phyloP scores from a whole-genome alignment of 108 stramenopile genomes.

The Nitzschia sp. region DNA sequence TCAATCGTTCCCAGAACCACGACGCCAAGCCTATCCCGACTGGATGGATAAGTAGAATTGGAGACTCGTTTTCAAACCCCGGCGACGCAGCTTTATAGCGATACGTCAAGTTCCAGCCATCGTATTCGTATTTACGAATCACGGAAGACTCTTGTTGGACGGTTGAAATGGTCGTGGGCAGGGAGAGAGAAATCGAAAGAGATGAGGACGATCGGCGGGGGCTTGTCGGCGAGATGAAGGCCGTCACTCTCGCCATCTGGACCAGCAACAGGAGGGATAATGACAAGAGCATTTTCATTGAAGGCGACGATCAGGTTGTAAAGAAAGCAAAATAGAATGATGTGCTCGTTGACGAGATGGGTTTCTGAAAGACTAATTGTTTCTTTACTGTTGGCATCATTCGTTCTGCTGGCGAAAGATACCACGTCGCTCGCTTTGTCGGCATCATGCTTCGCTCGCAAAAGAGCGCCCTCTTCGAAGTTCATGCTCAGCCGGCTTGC shows the following conservation, averaged over 20 bases:
- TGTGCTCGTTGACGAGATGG: neutral
- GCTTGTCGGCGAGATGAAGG: too few relatives aligned
- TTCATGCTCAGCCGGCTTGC: too few relatives aligned
- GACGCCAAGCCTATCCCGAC: slow-evolving; percentile 69
- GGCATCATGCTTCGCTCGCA: too few relatives aligned
- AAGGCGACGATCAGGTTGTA: too few relatives aligned
- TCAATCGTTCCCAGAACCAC: slow-evolving; percentile 65
- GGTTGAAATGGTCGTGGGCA: too few relatives aligned
- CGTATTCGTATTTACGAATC: slow-evolving; percentile 36
- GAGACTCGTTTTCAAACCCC: slow-evolving; percentile 20
- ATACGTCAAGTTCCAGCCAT: slow-evolving; percentile 60
- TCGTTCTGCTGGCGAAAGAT: neutral
- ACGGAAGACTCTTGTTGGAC: neutral
- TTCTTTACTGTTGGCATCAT: neutral
- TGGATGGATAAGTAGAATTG: slow-evolving; percentile 63
- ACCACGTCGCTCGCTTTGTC: neutral
- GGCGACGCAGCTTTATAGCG: slow-evolving; percentile 42
- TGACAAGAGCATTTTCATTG: too few relatives aligned
- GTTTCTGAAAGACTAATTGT: neutral
- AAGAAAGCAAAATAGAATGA: neutral
- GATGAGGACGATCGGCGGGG: too few relatives aligned
- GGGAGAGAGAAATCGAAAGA: too few relatives aligned
- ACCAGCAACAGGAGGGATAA: too few relatives aligned
- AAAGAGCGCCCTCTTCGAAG: too few relatives aligned
- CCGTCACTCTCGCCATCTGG: too few relatives aligned